A percentile compares a stretch with the other conserved stretches of the same genome.
These are phyloP conservation scores for Trichoderma polysporum DNA, from an alignment of 2,329 filamentous ascomycete genomes.

Conservation along the genomic window DNA sequence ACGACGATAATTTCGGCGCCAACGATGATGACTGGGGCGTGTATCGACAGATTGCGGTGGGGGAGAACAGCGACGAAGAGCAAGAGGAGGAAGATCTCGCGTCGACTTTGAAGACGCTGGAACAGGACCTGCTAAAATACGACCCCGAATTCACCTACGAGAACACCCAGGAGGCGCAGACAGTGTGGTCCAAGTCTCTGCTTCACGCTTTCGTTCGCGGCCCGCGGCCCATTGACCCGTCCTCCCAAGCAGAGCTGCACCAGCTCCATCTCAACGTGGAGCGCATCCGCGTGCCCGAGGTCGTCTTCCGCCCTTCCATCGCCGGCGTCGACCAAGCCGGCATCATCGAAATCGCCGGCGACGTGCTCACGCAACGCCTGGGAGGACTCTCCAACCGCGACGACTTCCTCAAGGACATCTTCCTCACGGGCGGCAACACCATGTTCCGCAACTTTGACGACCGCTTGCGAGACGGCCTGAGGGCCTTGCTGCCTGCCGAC, in stretches of 20 bases:
- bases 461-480: slow-evolving; percentile 70
- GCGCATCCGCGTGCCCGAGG: slow-evolving; percentile 88
- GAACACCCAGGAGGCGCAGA: slow-evolving; percentile 86
- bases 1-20: slow-evolving; percentile 95
- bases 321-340: slow-evolving; percentile 92
- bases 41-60: slow-evolving; percentile 87
- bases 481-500: slow-evolving; percentile 68
- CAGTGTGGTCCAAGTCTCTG: slow-evolving; percentile 90
- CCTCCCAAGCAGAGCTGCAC: slow-evolving; percentile 75
- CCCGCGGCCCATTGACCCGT: slow-evolving; percentile 78
- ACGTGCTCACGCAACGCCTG: slow-evolving; percentile 84
- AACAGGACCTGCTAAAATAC: slow-evolving; percentile 80
- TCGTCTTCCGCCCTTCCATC: slow-evolving; percentile 89
- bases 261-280: slow-evolving; percentile 97
- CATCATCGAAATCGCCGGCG: slow-evolving; percentile 85
- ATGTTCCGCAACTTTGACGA: slow-evolving; percentile 86
- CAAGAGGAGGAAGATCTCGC: slow-evolving; percentile 89
- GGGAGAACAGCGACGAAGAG: slow-evolving; percentile 78
- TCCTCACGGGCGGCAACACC: slow-evolving; percentile 91
- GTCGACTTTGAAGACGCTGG: slow-evolving; percentile 70
- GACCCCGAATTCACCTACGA: slow-evolving; percentile 90
- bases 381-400: slow-evolving; percentile 56
- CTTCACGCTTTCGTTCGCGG: slow-evolving; percentile 89
- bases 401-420: slow-evolving; percentile 79
- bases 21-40: slow-evolving; percentile 99